Evolutionary conservation across 768 basidiomycete genomes (phyloP), one percentile per base, ranked within the genome.

Genomic region (Sporobolomyces pararoseus): DNA sequence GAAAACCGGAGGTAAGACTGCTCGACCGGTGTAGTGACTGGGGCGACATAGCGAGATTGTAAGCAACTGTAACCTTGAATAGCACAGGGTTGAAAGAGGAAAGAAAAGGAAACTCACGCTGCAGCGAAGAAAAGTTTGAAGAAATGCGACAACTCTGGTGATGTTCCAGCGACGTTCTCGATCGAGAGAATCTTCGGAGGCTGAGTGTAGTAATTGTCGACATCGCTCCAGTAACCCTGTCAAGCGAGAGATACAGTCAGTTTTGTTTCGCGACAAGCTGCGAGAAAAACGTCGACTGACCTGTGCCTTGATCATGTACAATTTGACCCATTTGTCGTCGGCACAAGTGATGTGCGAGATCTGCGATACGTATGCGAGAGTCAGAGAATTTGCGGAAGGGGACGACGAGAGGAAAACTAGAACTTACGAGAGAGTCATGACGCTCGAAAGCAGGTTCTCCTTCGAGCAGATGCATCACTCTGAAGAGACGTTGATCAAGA

Each of bases 181-280:
- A 63, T 63, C 4, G 65, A 63, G 3, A 72, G 32, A 0, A 72
- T 49, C 27, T 3, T n/a, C 21, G 65, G 65, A 9, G 65, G 62
- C 0, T 25, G 25, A n/a, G 52, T 42, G 46, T 72, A 72, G 62
- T 72, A 68, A 7, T 32, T 16, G 32, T 67, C 58, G 57, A 67
- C 62, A 27, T 72, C 70, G 35, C 34, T 37, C 65, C 66, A 72
- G 70, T 64, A 72, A 2, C 70, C 70, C 65, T 66, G 44, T 32
- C 5, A 31, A 13, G 35, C 53, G 29, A 32, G 53, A 23, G 13
- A 7, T n/a, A 27, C 19, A 23, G 37, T 13, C 2, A n/a, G 35
- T 5, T 7, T 25, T 39, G 57, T 12, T 10, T 42, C 39, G 6
- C 35, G 23, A 35, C 3, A 21, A 51, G 14, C 13, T 12, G 13